Percentiles rank a stretch among this genome's conserved stretches.
Evolutionary conservation across 2,329 filamentous ascomycete species (phyloP).

Genomic region (Fusarium anthophilum): DNA sequence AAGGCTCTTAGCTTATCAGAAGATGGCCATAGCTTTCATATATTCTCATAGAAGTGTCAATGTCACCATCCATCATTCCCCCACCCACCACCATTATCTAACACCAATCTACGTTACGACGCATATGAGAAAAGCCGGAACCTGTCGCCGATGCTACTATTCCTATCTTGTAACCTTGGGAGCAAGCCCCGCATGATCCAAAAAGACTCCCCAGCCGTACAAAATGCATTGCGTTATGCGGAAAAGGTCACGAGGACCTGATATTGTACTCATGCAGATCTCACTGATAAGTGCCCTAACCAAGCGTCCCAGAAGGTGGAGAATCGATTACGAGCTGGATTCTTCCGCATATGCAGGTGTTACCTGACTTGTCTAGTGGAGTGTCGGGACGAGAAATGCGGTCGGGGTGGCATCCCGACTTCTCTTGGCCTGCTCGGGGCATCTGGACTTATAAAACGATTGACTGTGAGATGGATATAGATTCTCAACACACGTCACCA

Average conservation of each 20-base stretch:
- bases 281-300: neutral
- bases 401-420: conserved; percentile 31
- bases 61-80: neutral
- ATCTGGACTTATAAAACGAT: neutral
- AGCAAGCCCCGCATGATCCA: neutral
- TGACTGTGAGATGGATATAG: no score
- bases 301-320: neutral
- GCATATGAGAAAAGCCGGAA: conserved; percentile 1
- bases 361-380: neutral
- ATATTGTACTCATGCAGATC: conserved; percentile 22
- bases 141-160: neutral
- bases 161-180: conserved; percentile 3
- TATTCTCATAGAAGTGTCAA: neutral
- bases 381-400: neutral
- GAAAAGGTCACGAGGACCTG: conserved; percentile 21
- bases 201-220: neutral
- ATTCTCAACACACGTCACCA: accelerated
- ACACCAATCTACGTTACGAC: neutral
- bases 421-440: neutral
- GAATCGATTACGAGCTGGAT: neutral
- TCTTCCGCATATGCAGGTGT: neutral
- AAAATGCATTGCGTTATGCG: conserved; percentile 14
- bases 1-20: accelerated
- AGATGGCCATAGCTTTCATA: neutral
- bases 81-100: neutral